phyloP scores from a whole-genome alignment of 2,329 filamentous ascomycete genomes.

The Helotiales sp. region DNA sequence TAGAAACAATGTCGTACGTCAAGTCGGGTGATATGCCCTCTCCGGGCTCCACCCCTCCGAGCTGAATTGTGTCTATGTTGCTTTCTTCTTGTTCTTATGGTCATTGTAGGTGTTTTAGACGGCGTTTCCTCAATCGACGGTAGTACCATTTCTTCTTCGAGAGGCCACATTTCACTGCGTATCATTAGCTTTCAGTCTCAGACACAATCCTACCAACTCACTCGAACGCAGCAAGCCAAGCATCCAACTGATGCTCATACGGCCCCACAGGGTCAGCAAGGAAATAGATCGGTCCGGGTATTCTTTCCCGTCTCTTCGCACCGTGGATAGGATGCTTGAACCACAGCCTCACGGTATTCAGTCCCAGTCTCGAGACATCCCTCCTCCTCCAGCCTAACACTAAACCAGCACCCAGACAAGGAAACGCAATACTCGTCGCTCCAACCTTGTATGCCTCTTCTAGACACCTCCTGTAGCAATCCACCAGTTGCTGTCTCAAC shows the following conservation, averaged over 20 bases:
- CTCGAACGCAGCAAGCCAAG: slow-evolving; percentile 21
- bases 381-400: slow-evolving; percentile 15
- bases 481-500: slow-evolving; percentile 21
- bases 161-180: not conserved
- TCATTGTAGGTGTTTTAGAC: not conserved
- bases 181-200: not conserved
- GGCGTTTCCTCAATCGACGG: not conserved
- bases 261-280: slow-evolving; percentile 17
- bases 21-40: not conserved
- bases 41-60: not conserved
- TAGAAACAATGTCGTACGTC: not conserved
- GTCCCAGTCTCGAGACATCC: slow-evolving; percentile 8
- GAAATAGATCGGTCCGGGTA: slow-evolving; percentile 14
- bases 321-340: slow-evolving; percentile 21
- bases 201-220: not conserved
- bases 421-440: slow-evolving; percentile 19
- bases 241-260: slow-evolving; percentile 10
- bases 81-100: not conserved
- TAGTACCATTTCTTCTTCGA: not conserved
- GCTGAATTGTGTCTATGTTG: not conserved
- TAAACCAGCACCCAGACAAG: slow-evolving; percentile 16
- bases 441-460: slow-evolving; percentile 19
- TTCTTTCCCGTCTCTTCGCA: slow-evolving; percentile 3
- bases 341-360: slow-evolving; percentile 21
- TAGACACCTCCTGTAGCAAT: slow-evolving; percentile 23